Evolutionary conservation across 140 eudicot genomes (phyloP).

Genomic region (Senecio squalidus): DNA sequence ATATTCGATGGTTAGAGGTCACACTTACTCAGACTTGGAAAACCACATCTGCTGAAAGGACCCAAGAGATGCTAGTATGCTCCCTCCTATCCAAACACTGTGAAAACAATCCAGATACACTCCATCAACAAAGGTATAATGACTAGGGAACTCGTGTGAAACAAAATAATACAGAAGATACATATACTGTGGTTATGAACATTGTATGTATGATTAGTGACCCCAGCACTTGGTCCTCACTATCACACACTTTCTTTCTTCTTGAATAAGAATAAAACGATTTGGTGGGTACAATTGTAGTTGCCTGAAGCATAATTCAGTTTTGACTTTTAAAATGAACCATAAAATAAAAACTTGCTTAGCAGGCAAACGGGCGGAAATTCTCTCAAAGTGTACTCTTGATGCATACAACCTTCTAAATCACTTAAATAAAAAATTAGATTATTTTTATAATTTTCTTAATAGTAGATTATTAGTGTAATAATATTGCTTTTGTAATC

Average conservation of each 20-base stretch:
- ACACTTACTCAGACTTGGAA: conserved; percentile 93
- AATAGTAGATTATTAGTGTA: not conserved
- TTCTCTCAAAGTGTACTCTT: too few species aligned
- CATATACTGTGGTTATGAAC: too few species aligned
- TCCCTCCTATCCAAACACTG: conserved; percentile 99
- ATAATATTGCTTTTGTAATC: not conserved
- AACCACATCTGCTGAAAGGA: conserved; percentile 99
- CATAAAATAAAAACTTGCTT: too few species aligned
- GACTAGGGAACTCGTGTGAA: not conserved
- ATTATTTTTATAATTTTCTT: too few species aligned
- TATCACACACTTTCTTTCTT: not conserved
- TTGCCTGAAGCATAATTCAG: too few species aligned
- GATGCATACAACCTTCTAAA: not conserved
- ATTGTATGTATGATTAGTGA: too few species aligned
- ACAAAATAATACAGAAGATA: not conserved
- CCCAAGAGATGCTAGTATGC: conserved; percentile 96
- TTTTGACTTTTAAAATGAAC: too few species aligned
- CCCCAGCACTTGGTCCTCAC: not conserved
- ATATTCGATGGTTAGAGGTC: not conserved
- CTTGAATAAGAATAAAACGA: not conserved
- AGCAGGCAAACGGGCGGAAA: too few species aligned
- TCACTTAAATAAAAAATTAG: not conserved
- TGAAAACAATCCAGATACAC: conserved; percentile 1
- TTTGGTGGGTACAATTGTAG: not conserved
- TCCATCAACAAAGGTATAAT: not conserved